phyloP scores from a whole-genome alignment of 1,284 basidiomycete species.

The Volvariella volvacea region DNA sequence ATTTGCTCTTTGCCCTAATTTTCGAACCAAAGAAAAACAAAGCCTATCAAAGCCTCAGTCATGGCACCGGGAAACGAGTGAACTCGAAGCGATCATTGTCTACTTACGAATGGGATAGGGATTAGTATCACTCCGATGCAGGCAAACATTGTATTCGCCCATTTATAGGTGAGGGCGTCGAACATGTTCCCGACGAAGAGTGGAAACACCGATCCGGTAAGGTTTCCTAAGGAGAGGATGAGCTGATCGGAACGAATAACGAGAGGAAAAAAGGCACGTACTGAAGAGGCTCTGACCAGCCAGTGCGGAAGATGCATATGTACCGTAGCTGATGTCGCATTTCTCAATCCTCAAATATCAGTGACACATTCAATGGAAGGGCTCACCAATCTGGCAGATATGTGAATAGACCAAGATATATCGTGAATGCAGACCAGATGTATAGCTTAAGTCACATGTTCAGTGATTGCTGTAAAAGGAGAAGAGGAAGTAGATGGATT shows the following conservation, averaged over 20 bases:
- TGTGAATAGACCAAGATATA: constrained; percentile 55
- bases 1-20: too few relatives aligned
- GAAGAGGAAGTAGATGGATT: constrained; percentile 10
- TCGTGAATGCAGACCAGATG: constrained; percentile 43
- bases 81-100: not conserved
- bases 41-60: not conserved
- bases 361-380: too few relatives aligned
- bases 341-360: not conserved
- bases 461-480: not conserved
- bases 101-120: constrained; percentile 51
- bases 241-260: not conserved
- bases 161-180: constrained; percentile 47
- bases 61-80: not conserved
- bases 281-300: constrained; percentile 65
- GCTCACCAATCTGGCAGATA: constrained; percentile 63
- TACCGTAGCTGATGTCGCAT: constrained; percentile 37
- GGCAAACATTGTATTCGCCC: constrained; percentile 62
- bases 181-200: constrained; percentile 58
- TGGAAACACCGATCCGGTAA: constrained; percentile 50
- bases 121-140: constrained; percentile 48
- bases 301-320: constrained; percentile 64
- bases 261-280: constrained; percentile 18
- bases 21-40: constrained; percentile 3
- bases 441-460: constrained; percentile 31
- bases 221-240: constrained; percentile 29